These are phyloP conservation scores for Asterella californica DNA, from an alignment of 225 moss, liverwort and hornwort species.

Conservation along the genomic window DNA sequence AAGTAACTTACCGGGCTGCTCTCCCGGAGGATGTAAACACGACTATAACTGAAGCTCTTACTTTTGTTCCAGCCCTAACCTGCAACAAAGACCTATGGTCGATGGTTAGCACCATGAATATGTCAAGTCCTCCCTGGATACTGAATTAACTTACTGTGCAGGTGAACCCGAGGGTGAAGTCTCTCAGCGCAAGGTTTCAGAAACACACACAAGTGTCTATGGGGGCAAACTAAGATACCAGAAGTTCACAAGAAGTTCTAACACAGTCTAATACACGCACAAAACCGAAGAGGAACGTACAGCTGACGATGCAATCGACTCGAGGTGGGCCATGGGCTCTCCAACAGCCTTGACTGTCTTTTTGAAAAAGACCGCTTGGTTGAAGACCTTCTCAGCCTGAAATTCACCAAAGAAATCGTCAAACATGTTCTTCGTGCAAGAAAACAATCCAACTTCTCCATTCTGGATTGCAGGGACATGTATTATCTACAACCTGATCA, in stretches of 20 bases:
- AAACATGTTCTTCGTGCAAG: too few relatives aligned
- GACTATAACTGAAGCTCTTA: constrained; percentile 44
- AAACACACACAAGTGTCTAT: background rate
- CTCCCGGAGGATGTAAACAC: constrained; percentile 49
- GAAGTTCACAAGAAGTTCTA: background rate
- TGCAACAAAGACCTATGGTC: background rate
- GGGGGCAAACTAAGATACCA: background rate
- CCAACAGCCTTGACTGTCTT: constrained; percentile 64
- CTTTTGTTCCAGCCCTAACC: constrained; percentile 50
- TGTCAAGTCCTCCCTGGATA: background rate
- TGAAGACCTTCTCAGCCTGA: constrained; percentile 90
- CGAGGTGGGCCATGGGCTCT: constrained; percentile 91
- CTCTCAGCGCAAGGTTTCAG: too few relatives aligned
- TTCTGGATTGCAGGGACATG: background rate
- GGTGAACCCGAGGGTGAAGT: too few relatives aligned
- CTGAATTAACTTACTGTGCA: background rate
- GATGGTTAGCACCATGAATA: background rate
- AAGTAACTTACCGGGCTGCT: constrained; percentile 35
- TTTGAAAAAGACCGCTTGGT: constrained; percentile 83
- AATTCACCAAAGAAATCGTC: background rate
- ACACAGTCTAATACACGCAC: background rate
- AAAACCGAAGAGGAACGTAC: constrained; percentile 37
- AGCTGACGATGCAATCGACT: constrained; percentile 87
- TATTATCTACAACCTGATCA: background rate
- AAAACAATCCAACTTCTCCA: background rate